Percentiles rank a stretch among this genome's conserved stretches.
Conservation (phyloP, 1,139 yeast genomes). For the Candida glucosophila region DNA sequence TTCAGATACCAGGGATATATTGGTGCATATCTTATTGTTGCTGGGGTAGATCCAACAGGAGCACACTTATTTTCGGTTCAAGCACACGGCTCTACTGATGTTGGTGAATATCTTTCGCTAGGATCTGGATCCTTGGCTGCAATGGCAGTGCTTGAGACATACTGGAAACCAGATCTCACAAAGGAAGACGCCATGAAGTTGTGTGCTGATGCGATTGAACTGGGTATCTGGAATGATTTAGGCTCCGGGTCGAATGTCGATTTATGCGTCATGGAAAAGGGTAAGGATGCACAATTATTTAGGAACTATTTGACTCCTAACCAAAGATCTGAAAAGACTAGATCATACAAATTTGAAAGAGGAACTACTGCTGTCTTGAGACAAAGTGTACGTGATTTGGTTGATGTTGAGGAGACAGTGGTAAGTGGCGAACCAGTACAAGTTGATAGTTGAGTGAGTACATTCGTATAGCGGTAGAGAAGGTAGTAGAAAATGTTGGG, state of each 20-base stretch:
- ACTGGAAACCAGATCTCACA: constrained; percentile 71
- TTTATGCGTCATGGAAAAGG: constrained; percentile 90
- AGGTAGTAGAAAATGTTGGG: constrained; percentile 1
- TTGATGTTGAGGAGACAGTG: constrained; percentile 65
- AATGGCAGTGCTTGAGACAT: constrained; percentile 90
- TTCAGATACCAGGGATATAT: constrained; percentile 95
- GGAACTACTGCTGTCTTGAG: constrained; percentile 87
- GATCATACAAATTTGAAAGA: constrained; percentile 72
- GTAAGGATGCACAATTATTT: constrained; percentile 73
- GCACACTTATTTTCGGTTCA: constrained; percentile 88
- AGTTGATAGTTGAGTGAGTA: constrained; percentile 44
- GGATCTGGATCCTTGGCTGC: constrained; percentile 99
- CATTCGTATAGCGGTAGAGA: constrained; percentile 2
- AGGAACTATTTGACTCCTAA: constrained; percentile 92
- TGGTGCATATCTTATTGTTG: constrained; percentile 94
- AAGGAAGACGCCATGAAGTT: constrained; percentile 84
- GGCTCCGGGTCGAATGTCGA: constrained; percentile 98
- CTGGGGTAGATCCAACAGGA: constrained; percentile 96
- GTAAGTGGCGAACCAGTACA: no score
- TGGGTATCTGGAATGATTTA: constrained; percentile 98
- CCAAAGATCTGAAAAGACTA: constrained; percentile 71
- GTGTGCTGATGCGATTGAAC: constrained; percentile 89
- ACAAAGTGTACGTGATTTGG: constrained; percentile 53
- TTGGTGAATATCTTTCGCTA: constrained; percentile 83
- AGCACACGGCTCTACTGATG: constrained; percentile 97